phyloP scores from a whole-genome alignment of 108 stramenopile species.

The Seminavis robusta region DNA sequence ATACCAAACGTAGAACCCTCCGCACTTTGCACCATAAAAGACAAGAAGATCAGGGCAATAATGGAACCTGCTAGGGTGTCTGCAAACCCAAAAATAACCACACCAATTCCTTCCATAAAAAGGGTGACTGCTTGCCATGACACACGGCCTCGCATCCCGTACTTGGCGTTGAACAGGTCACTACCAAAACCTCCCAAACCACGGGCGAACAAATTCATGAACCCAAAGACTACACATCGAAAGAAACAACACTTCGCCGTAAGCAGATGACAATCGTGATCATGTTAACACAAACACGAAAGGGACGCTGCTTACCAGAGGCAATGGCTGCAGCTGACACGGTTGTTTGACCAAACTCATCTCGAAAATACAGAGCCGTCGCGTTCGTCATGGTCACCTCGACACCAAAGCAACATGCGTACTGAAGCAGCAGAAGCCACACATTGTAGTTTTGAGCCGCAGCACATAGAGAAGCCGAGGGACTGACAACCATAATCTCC shows the following conservation, averaged over 20 bases:
- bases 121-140: slow-evolving; percentile 19
- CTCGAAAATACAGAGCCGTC: slow-evolving; percentile 41
- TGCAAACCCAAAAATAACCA: slow-evolving; percentile 30
- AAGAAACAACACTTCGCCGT: too few relatives aligned
- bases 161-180: slow-evolving; percentile 16
- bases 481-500: slow-evolving; percentile 19
- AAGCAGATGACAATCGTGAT: too few relatives aligned
- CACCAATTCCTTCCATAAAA: slow-evolving; percentile 25
- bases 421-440: slow-evolving; percentile 44
- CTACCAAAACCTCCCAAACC: slow-evolving; percentile 23
- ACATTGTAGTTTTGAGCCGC: slow-evolving; percentile 41
- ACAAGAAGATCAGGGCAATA: slow-evolving; percentile 36
- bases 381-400: slow-evolving; percentile 57
- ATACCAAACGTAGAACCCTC: slow-evolving; percentile 51
- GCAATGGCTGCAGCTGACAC: slow-evolving; percentile 39
- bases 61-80: slow-evolving; percentile 18
- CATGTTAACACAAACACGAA: too few relatives aligned
- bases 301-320: too few relatives aligned
- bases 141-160: slow-evolving; percentile 49
- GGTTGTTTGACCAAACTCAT: slow-evolving; percentile 23
- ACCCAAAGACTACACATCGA: slow-evolving; percentile 34
- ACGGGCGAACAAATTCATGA: slow-evolving; percentile 39
- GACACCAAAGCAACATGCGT: slow-evolving; percentile 60
- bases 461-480: slow-evolving; percentile 10
- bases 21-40: slow-evolving; percentile 38